Evolutionary conservation across 192 early-diverging fungal genomes (phyloP), one percentile per base, ranked within the genome.

Genomic region (Chytriomyces confervae): DNA sequence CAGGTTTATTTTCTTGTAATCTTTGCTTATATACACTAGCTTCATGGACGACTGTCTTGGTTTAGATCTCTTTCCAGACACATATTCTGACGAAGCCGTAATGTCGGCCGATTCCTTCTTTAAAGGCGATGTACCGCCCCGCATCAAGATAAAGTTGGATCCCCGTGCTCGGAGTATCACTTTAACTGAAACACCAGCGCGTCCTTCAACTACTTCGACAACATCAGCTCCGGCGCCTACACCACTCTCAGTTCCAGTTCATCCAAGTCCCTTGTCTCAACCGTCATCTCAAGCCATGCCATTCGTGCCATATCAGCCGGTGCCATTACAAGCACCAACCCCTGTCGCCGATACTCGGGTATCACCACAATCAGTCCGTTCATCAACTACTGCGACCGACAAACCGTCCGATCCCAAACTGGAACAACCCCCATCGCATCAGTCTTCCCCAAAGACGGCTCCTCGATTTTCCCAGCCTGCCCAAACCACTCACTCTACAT

Each of bases 61-160:
- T 61, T 11, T 5, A 11, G 96, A 97, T 62, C 77, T 97, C 13
- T 97, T 92, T 76, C 96, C 96, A 23, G 92, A 94, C 18, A 95
- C 96, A 13, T 13, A 7, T 50, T 72, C 73, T 13, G 74, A 46
- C 49, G 48, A 24, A 7, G 84, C 90, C 16, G 85, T 85, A 3
- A 76, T 91, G 63, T 23, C n/a, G 16, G 63, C 11, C 20, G 63
- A 65, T 29, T n/a, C 63, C n/a, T 65, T 2, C 3, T 65, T 23
- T 11, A 65, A 65, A 13, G 3, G 53, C 16, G 53, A 57, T 13
- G 53, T 57, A 20, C 16, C 53, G 63, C 27, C 50, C 23, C 9
- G 63, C 45, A 62, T 44, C 20, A 18, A 74, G 45, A 44, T 60
- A 4, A 44, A 18, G 13, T 74, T 74, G 72, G 44, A 74, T 46